phyloP scores from a whole-genome alignment of 257 asterid species.

The Ilex asprella region DNA sequence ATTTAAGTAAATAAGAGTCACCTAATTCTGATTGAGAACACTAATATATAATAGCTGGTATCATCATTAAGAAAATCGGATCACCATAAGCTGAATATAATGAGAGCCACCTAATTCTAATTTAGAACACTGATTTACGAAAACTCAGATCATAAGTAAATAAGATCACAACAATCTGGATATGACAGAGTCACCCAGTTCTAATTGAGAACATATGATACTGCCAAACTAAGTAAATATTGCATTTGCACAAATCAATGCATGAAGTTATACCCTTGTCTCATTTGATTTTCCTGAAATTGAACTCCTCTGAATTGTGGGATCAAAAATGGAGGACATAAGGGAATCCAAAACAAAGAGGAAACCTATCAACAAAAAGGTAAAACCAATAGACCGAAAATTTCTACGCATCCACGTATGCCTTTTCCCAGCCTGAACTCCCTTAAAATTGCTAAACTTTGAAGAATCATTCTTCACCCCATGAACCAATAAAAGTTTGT shows the following conservation, averaged over 20 bases:
- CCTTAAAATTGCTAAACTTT: constrained; percentile 37
- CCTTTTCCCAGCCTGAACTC: constrained; percentile 40
- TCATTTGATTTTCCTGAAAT: constrained; percentile 17
- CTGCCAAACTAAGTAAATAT: neutral
- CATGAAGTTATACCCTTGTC: constrained; percentile 33
- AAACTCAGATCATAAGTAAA: too few relatives aligned
- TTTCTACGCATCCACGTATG: constrained; percentile 49
- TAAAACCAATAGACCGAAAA: constrained; percentile 37
- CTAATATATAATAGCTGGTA: too few relatives aligned
- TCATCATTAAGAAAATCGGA: too few relatives aligned
- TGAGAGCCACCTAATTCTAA: too few relatives aligned
- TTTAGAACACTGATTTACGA: too few relatives aligned
- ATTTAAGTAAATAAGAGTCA: too few relatives aligned
- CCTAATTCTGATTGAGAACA: too few relatives aligned
- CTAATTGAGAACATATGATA: neutral
- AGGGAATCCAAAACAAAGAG: constrained; percentile 56
- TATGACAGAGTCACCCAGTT: neutral
- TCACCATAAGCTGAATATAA: too few relatives aligned
- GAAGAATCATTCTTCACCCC: constrained; percentile 39
- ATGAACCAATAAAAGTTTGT: constrained; percentile 28
- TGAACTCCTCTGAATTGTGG: constrained; percentile 25
- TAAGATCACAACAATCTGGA: too few relatives aligned
- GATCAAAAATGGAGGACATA: constrained; percentile 49
- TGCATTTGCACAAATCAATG: neutral
- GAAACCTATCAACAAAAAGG: constrained; percentile 42